phyloP scores from a whole-genome alignment of 2,329 filamentous ascomycete genomes.

The Monosporascus ibericus region DNA sequence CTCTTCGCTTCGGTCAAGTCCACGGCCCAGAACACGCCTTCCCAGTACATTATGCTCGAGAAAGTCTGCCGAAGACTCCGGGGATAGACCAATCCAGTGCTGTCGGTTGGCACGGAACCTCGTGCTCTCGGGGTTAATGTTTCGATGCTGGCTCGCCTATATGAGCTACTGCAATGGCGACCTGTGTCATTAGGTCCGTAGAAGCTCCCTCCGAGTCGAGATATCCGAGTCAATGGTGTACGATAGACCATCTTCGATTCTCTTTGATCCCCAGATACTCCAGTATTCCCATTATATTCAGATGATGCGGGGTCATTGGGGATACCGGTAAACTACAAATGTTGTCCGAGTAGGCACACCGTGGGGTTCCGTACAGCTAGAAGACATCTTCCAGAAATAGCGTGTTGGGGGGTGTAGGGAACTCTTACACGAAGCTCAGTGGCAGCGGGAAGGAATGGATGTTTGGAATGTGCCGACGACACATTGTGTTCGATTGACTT shows the following conservation, averaged over 20 bases:
- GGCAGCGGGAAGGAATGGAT: too few relatives aligned
- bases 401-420: too few relatives aligned
- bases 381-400: too few relatives aligned
- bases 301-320: neutral
- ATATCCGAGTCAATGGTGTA: neutral
- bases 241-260: neutral
- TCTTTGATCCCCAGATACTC: neutral
- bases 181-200: neutral
- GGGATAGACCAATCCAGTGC: neutral
- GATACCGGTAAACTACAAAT: too few relatives aligned
- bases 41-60: neutral
- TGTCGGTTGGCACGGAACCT: neutral
- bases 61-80: neutral
- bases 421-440: too few relatives aligned
- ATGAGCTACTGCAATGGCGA: neutral
- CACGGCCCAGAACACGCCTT: neutral
- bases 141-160: neutral
- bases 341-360: too few relatives aligned
- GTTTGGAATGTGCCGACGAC: too few relatives aligned
- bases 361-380: too few relatives aligned
- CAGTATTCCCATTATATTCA: neutral
- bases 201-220: neutral
- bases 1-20: neutral
- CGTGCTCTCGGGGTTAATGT: neutral
- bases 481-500: too few relatives aligned